Evolutionary conservation across 495 filamentous ascomycete genomes (phyloP).

Genomic region (Penicillium paradoxum): DNA sequence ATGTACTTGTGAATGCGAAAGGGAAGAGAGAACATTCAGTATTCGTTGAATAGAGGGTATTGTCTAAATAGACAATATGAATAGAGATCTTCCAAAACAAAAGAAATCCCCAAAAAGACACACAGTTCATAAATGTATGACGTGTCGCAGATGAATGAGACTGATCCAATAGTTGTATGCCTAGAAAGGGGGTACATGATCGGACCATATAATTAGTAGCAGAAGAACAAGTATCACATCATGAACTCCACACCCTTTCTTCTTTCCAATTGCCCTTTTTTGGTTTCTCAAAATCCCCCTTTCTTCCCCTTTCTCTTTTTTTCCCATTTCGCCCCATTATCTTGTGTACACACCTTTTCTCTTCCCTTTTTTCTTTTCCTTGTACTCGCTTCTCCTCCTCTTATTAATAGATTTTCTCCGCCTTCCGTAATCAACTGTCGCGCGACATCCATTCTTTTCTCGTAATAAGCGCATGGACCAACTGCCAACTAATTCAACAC

Average conservation of each 20-base stretch:
- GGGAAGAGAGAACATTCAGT: background rate
- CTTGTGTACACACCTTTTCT: background rate
- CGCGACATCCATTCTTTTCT: slow-evolving; percentile 25
- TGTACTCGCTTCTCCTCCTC: slow-evolving; percentile 6
- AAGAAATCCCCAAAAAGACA: no score
- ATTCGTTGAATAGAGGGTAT: no score
- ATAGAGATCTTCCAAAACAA: background rate
- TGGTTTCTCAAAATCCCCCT: background rate
- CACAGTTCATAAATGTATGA: slow-evolving; percentile 14
- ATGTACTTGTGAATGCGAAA: background rate
- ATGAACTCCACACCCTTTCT: slow-evolving; percentile 16
- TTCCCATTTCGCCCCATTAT: slow-evolving; percentile 6
- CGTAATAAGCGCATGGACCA: slow-evolving; percentile 26
- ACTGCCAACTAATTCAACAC: slow-evolving; percentile 13
- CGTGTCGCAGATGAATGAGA: slow-evolving; percentile 19
- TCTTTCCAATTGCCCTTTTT: slow-evolving; percentile 2
- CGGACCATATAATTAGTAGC: background rate
- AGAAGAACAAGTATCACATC: slow-evolving; percentile 16
- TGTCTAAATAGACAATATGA: background rate
- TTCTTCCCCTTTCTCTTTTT: background rate
- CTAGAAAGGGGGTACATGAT: slow-evolving; percentile 1
- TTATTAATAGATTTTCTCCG: slow-evolving; percentile 24
- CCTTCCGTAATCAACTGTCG: slow-evolving; percentile 17
- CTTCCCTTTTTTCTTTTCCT: slow-evolving; percentile 2
- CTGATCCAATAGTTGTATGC: slow-evolving; percentile 1